These are phyloP conservation scores for Pachyrhizus erosus DNA, from an alignment of 306 rosid species.

Conservation along the genomic window DNA sequence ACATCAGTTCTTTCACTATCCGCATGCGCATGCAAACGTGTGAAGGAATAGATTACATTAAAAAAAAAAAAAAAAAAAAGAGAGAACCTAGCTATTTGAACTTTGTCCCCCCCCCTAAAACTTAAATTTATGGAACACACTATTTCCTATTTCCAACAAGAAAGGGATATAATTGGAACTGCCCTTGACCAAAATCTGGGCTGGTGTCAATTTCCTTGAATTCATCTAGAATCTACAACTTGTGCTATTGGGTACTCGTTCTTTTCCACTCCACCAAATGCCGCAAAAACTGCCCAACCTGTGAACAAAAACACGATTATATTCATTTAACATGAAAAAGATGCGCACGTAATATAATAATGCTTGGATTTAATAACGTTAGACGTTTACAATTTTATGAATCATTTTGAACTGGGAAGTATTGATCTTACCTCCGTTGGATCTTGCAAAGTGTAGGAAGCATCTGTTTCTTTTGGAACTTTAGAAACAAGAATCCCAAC, in stretches of 20 bases:
- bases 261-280: conserved; percentile 78
- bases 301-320: not conserved
- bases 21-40: conserved; percentile 57
- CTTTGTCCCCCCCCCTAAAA: conserved; percentile 40
- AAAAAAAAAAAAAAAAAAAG: not conserved
- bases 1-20: conserved; percentile 50
- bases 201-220: conserved; percentile 35
- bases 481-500: conserved; percentile 89
- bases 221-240: conserved; percentile 47
- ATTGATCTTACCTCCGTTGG: conserved; percentile 71
- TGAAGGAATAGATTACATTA: conserved; percentile 29
- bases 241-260: conserved; percentile 27
- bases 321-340: not conserved
- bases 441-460: conserved; percentile 85
- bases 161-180: conserved; percentile 40
- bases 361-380: not conserved
- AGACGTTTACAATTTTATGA: too few relatives aligned
- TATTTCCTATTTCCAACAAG: conserved; percentile 39
- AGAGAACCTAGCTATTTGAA: conserved; percentile 41
- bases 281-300: conserved; percentile 84
- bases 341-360: not conserved
- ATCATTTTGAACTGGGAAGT: too few relatives aligned
- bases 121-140: conserved; percentile 42
- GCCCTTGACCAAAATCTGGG: conserved; percentile 57
- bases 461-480: conserved; percentile 80